These are phyloP conservation scores for Trichaptum fuscoviolaceum DNA, from an alignment of 768 basidiomycete genomes.

Conservation along the genomic window DNA sequence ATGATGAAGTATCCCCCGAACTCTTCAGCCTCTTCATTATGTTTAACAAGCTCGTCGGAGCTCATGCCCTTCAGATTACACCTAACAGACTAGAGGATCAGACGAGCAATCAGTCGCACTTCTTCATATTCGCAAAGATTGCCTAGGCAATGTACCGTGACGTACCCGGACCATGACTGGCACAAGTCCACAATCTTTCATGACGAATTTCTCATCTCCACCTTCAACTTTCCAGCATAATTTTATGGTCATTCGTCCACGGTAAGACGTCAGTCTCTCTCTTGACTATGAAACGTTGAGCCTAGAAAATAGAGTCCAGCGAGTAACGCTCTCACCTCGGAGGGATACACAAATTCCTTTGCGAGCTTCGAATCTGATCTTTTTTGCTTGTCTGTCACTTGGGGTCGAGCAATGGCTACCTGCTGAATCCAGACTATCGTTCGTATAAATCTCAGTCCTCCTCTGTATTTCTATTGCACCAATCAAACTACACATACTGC, in stretches of 20 bases:
- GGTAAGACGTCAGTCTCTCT: constrained; percentile 89
- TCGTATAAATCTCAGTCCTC: neutral
- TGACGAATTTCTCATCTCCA: constrained; percentile 62
- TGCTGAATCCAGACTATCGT: constrained; percentile 86
- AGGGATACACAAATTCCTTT: constrained; percentile 79
- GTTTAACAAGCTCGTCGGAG: constrained; percentile 78
- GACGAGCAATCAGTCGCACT: neutral
- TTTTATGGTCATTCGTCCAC: constrained; percentile 83
- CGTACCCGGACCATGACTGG: constrained; percentile 97
- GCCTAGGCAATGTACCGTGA: constrained; percentile 16
- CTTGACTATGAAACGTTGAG: constrained; percentile 56
- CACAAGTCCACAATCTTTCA: constrained; percentile 82
- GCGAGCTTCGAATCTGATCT: constrained; percentile 34
- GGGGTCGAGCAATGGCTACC: constrained; percentile 76
- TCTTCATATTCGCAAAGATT: constrained; percentile 2
- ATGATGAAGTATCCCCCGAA: constrained; percentile 99
- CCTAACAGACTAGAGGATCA: constrained; percentile 61
- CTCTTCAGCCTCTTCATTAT: constrained; percentile 96
- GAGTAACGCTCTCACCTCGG: constrained; percentile 55
- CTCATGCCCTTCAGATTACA: constrained; percentile 88
- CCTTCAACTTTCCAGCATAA: constrained; percentile 79
- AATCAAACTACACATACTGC: constrained; percentile 49
- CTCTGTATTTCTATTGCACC: neutral
- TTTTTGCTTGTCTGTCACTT: constrained; percentile 80
- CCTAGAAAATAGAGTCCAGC: neutral